Evolutionary conservation across 768 basidiomycete genomes (phyloP), one percentile per base, ranked within the genome.

Genomic region (Suillus sp.): DNA sequence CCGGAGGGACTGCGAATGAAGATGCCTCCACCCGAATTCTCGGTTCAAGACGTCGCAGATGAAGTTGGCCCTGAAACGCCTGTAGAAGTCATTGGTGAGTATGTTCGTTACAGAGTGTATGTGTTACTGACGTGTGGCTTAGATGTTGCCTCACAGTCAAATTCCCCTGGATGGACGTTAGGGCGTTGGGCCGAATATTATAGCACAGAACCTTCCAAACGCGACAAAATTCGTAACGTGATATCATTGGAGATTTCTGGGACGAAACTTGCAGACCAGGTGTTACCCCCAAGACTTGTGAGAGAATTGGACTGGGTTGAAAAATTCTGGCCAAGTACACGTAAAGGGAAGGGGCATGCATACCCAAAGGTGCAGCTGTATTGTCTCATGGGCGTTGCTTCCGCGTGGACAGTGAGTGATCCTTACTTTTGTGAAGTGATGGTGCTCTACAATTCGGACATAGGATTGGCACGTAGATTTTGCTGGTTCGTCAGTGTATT

Each of bases 401-500:
- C 87, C 27, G 93, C 94, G 35, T 98, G 96, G 94, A 99, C 96
- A 65, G 96, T 95, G 68, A 71, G 88, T 79, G n/a, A 61, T 64
- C 2, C 2, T 25, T 58, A 48, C 42, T 63, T 61, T 8, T 60
- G 35, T 59, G 14, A 14, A n/a, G 14, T 4, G 2, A 5, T 4
- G 20, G 50, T 61, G 2, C 16, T 50, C 56, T 14, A 51, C 62
- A 40, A 62, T 64, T 48, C 57, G 20, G 43, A 7, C 35, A 55
- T 70, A 96, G 95, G 96, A 98, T 72, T 98, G 96, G 97, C 96
- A 99, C 71, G 81, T 99, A 64, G 97, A 99, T 77, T 98, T 99
- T 72, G 96, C 96, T 25, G 97, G 95, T 1, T 95, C 93, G 2
- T 96, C 92, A 1, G 96, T 96, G n/a, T 99, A 96, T 75, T 99